A percentile compares a stretch with the other conserved stretches of the same genome.
These are phyloP conservation scores for Wickerhamomyces pijperi DNA, from an alignment of 805 yeast species.

Conservation along the genomic window DNA sequence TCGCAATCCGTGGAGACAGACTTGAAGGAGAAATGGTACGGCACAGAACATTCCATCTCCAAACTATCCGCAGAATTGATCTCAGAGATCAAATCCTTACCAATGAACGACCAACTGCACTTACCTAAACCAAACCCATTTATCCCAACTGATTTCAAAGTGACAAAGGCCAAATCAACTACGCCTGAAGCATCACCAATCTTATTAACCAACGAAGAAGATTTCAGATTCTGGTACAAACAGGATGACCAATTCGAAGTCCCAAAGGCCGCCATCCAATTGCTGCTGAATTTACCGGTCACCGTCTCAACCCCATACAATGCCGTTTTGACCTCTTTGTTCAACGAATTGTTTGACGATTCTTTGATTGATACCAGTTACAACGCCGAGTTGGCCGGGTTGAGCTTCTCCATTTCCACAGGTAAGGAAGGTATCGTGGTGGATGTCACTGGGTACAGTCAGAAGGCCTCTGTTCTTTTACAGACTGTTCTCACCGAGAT, in stretches of 20 bases:
- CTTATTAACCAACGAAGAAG: slow-evolving; percentile 40
- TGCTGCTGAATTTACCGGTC: slow-evolving; percentile 56
- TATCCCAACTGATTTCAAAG: slow-evolving; percentile 68
- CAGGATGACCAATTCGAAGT: slow-evolving; percentile 82
- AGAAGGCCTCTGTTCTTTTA: slow-evolving; percentile 58
- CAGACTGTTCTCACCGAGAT: slow-evolving; percentile 48
- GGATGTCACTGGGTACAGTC: slow-evolving; percentile 70
- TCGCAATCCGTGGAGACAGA: slow-evolving; percentile 41
- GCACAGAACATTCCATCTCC: slow-evolving; percentile 58
- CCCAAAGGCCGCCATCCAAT: slow-evolving; percentile 69
- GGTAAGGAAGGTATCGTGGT: slow-evolving; percentile 65
- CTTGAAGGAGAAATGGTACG: slow-evolving; percentile 75
- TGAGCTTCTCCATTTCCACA: slow-evolving; percentile 42
- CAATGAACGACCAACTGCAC: slow-evolving; percentile 28
- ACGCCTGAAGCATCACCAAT: slow-evolving; percentile 42
- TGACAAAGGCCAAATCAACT: slow-evolving; percentile 30
- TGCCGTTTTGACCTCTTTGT: slow-evolving; percentile 47
- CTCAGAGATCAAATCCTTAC: slow-evolving; percentile 21
- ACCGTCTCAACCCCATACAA: slow-evolving; percentile 48
- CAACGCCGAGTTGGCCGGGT: slow-evolving; percentile 76
- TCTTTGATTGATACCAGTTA: slow-evolving; percentile 66
- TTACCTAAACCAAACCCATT: slow-evolving; percentile 72
- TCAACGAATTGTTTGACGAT: slow-evolving; percentile 65
- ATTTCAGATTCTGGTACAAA: slow-evolving; percentile 71
- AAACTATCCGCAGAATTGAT: slow-evolving; percentile 31